Evolutionary conservation across 78 protist species (phyloP), one percentile per base, ranked within the genome.

Genomic region (Dictyostelium brefeldianum): DNA sequence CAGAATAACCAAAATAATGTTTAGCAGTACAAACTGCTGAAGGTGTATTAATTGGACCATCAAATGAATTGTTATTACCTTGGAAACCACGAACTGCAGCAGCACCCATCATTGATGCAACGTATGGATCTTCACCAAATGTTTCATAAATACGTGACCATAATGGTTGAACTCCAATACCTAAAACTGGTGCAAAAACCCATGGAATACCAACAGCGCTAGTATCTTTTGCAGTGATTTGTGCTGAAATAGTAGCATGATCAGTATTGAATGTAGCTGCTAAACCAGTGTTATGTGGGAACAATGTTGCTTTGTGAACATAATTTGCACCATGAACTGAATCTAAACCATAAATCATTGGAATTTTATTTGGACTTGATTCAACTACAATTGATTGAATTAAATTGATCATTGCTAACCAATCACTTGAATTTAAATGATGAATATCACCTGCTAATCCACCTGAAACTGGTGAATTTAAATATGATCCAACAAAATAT

Each of bases 111-210:
- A 48, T 27, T 29, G 90, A 43, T 15, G 62, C 85, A 31, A 92
- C 65, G 46, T 81, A 56, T 41, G 94, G 94, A 79, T 94, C 94
- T 59, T 90, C 96, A 36, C 96, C 96, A 89, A 94, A 89, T 17
- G 96, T 94, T 54, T 94, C 96, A 83, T 94, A 94, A 48, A 94
- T 56, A 47, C 96, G 71, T 20, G 96, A 14, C 95, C 94, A 94
- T 15, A 89, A n/a, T 78, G 96, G 96, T 27, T 91, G 80, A n/a
- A 80, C 62, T 27, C 90, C 96, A 57, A 91, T 47, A 22, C 71
- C 96, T 27, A 90, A 59, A 47, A 90, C 85, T 67, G 96, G 96
- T 22, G 96, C 83, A 62, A 94, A 94, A 27, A 92, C 70, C 96
- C 96, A 94, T 25, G 96, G 96, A 48, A 94, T 91, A 43, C 95